phyloP scores from a whole-genome alignment of 1,284 basidiomycete genomes.

The Microbotryum scabiosae region DNA sequence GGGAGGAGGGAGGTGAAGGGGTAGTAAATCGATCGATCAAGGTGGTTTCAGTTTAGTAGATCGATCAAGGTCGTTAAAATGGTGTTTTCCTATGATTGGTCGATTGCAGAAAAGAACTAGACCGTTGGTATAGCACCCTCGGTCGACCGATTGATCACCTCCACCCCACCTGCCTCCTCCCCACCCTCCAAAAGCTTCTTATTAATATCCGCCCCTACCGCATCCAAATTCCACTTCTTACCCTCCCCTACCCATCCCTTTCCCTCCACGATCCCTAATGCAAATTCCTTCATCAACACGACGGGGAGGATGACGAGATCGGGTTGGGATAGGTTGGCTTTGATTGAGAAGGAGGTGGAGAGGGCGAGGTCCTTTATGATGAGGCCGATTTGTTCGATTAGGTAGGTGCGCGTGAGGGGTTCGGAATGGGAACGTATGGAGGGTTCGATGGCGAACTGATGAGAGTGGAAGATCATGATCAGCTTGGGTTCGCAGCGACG shows the following conservation, averaged over 20 bases:
- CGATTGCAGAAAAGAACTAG: no score
- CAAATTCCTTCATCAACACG: slow-evolving; percentile 23
- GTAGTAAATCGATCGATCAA: no score
- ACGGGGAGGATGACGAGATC: slow-evolving; percentile 27
- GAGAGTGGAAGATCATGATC: slow-evolving; percentile 2
- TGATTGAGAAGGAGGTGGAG: slow-evolving; percentile 7
- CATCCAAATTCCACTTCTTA: slow-evolving; percentile 25
- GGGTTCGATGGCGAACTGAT: slow-evolving; percentile 16
- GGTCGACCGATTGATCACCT: neutral
- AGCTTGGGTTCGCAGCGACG: slow-evolving; percentile 6
- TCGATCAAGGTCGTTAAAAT: no score
- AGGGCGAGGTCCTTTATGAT: slow-evolving; percentile 4
- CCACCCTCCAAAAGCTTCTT: neutral
- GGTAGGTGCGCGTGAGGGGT: slow-evolving; percentile 16
- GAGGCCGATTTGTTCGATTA: slow-evolving; percentile 20
- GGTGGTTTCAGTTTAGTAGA: no score
- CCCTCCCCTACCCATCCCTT: slow-evolving; percentile 17
- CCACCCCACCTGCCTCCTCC: slow-evolving; percentile 3
- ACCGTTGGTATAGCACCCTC: no score
- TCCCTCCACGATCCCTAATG: slow-evolving; percentile 24
- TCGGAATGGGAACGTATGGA: slow-evolving; percentile 20
- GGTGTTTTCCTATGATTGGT: no score
- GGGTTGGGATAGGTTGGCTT: slow-evolving; percentile 23
- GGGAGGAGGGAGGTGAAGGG: no score
- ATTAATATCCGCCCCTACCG: slow-evolving; percentile 14